phyloP scores from a whole-genome alignment of 495 filamentous ascomycete genomes.

The Bryoglossum gracile region DNA sequence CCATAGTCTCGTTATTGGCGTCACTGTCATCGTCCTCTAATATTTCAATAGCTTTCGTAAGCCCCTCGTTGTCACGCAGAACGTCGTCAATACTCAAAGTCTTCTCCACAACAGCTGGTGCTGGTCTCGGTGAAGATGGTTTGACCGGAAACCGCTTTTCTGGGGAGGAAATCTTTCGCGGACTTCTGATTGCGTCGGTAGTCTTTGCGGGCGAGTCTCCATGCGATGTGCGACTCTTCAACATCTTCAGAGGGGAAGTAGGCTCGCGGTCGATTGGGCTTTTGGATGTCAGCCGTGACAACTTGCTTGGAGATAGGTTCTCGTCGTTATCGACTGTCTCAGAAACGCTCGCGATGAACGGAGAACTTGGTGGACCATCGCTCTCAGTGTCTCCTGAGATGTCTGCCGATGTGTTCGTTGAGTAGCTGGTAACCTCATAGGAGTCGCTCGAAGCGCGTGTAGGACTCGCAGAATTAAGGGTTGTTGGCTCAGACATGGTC shows the following conservation, averaged over 20 bases:
- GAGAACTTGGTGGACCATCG: constrained; percentile 28
- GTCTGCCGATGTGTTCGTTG: constrained; percentile 5
- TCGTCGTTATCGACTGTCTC: constrained; percentile 27
- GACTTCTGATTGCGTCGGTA: constrained; percentile 28
- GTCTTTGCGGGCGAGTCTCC: constrained; percentile 24
- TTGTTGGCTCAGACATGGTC: constrained; percentile 1
- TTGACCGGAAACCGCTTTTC: constrained; percentile 49
- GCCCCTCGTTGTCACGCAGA: constrained; percentile 28
- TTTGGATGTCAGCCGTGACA: constrained; percentile 10
- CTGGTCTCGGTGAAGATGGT: constrained; percentile 28
- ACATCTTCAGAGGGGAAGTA: constrained; percentile 21
- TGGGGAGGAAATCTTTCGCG: constrained; percentile 38
- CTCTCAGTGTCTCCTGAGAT: constrained; percentile 8
- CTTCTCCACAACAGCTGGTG: constrained; percentile 18
- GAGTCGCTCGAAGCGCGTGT: neutral
- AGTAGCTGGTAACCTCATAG: constrained; percentile 19
- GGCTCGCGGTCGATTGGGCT: constrained; percentile 18
- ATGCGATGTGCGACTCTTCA: constrained; percentile 24
- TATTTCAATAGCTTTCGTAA: constrained; percentile 43
- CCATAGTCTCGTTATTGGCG: constrained; percentile 28
- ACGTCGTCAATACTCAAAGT: constrained; percentile 28
- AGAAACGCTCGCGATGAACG: constrained; percentile 26
- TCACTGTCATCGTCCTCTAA: constrained; percentile 40
- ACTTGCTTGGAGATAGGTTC: constrained; percentile 32
- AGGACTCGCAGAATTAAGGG: constrained; percentile 11